Base-by-base conservation (phyloP, 2,329 filamentous ascomycete species). In the Xylaria sp. region DNA sequence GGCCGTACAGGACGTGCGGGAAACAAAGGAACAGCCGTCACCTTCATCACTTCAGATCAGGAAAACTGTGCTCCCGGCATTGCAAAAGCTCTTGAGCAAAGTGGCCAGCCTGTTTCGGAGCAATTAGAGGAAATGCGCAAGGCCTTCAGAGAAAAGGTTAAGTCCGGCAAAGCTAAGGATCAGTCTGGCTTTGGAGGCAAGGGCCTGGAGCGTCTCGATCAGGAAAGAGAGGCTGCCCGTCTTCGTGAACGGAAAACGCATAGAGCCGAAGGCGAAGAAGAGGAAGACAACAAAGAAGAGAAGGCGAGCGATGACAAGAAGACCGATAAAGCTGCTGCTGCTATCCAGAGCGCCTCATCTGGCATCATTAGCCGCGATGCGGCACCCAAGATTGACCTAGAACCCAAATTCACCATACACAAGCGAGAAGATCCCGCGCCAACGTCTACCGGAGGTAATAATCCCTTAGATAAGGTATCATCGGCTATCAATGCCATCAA, bases 1-100 rank as follows among this genome's bases (percentile, higher is more conserved):
- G 96, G 96, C 57, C 93, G 96, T 75, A 98, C 96, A 8, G 96
- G 96, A 12, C 91, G 96, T 78, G 96, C 96, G 55, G 96, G 96
- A 50, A 97, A 98, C 77, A 97, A 90, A 25, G 96, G 96, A 72
- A 97, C 94, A 48, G 96, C 96, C 0, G 93, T 99, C 60, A 99
- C 96, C 0, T 97, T 98, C 78, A 85, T 99, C 68, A 97, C 94
- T 0, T 91, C 93, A 51, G 93, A 97, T 56, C 94, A 99, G 80
- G 94, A 97, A 78, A 93, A 93, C 72, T 98, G 93, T 77, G 92
- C 96, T 2, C 88, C 93, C 12, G 94, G 97, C 74, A 93, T 98
- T 70, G 90, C 91, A 68, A 97, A 97, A 81, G 96, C 96, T 7
- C 84, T 98, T n/a, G 93, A 93, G 79, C 93, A 98, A 81, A 97